Evolutionary conservation across 495 filamentous ascomycete species (phyloP).

Genomic region (Penicillium paxilli): DNA sequence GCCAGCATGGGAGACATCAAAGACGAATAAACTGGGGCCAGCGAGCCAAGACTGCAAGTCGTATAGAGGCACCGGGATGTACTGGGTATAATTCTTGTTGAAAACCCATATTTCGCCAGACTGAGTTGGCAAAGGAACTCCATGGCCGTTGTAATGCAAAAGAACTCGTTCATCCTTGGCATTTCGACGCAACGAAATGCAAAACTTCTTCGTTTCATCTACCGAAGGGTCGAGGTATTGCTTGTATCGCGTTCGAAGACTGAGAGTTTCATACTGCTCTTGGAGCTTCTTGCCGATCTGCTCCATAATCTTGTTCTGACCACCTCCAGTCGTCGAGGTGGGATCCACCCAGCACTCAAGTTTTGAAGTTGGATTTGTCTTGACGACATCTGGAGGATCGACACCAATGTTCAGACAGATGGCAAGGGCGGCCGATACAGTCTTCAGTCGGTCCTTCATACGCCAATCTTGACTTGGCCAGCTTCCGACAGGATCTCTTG

Average conservation of each 20-base stretch:
- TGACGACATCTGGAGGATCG: conserved; percentile 93
- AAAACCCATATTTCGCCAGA: conserved; percentile 99
- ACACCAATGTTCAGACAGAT: conserved; percentile 97
- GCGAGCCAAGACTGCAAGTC: conserved; percentile 96
- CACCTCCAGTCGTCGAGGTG: conserved; percentile 61
- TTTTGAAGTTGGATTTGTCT: conserved; percentile 88
- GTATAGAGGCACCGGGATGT: conserved; percentile 95
- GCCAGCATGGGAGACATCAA: conserved; percentile 93
- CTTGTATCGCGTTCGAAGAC: conserved; percentile 92
- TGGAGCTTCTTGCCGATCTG: conserved; percentile 94
- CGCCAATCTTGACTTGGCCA: conserved; percentile 87
- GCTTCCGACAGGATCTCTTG: conserved; percentile 61
- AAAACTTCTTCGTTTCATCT: conserved; percentile 95
- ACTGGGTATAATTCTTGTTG: conserved; percentile 98
- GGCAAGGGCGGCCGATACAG: conserved; percentile 88
- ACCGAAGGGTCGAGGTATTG: conserved; percentile 94
- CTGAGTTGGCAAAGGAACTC: conserved; percentile 92
- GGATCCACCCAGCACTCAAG: conserved; percentile 98
- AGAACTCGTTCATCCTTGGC: conserved; percentile 94
- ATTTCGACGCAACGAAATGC: conserved; percentile 80
- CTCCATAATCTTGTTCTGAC: conserved; percentile 83
- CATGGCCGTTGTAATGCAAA: conserved; percentile 98
- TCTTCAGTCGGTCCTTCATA: conserved; percentile 95
- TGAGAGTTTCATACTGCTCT: conserved; percentile 91
- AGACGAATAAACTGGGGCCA: conserved; percentile 93